Base-by-base conservation (phyloP, 2,329 filamentous ascomycete species). In the Rosellinia necatrix region DNA sequence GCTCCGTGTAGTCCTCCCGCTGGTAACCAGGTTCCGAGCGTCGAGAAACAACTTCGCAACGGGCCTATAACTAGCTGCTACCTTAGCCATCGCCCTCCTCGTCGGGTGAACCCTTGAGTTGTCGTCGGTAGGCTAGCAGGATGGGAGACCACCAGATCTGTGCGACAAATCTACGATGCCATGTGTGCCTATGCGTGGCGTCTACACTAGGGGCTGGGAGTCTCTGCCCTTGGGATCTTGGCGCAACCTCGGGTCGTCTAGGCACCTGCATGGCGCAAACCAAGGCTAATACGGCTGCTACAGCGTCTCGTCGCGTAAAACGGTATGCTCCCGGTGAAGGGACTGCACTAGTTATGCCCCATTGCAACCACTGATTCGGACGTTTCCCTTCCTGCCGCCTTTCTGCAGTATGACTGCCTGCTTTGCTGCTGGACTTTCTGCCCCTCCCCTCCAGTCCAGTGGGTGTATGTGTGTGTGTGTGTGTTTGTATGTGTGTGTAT, bases 221-320 rank as follows among this genome's bases (percentile, higher is more conserved):
- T 59, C 59, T 56, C 49, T 48, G 40, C 19, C 37, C 44, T 58
- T 55, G 29, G 53, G 49, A 57, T 35, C 44, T 54, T 62, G 60
- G 56, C 64, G 54, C 50, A 51, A 64, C 60, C 58, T 49, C 49
- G 40, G 32, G 52, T 30, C 60, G 56, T 57, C 59, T 48, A 54
- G 50, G 57, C 52, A 57, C 47, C 61, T 67, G 60, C 60, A 56
- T 65, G 65, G 61, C 61, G 66, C 43, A 63, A 64, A 65, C 58
- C 27, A 64, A 64, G 65, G 64, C 64, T 61, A 59, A 56, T 56
- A 30, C 58, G 56, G 55, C 58, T 61, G 42, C 49, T 37, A 44
- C 48, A 42, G 57, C 49, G 56, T 50, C 43, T 50, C 56, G 59
- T 54, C 44, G 54, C 30, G 25, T 12, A 34, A 41, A 40, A 46